A percentile compares a stretch with the other conserved stretches of the same genome.
phyloP scores from a whole-genome alignment of 2,329 filamentous ascomycete genomes.

The Botrytis hyacinthi region DNA sequence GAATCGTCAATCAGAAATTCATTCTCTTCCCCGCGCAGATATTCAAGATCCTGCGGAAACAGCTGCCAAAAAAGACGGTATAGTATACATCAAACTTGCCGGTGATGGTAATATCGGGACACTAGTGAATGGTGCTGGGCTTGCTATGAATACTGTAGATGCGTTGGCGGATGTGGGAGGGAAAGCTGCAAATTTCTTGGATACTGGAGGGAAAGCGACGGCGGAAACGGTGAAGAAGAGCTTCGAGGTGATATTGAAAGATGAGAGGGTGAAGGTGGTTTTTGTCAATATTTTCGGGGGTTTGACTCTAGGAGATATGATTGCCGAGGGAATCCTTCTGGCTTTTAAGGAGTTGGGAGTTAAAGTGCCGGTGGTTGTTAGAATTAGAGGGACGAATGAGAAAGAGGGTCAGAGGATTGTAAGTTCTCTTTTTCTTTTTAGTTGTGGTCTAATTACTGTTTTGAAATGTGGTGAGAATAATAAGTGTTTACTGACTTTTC shows the following conservation, averaged over 20 bases:
- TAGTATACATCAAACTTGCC: slow-evolving; percentile 70
- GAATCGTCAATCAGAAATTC: slow-evolving; percentile 60
- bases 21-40: slow-evolving; percentile 52
- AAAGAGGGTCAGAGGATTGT: slow-evolving; percentile 64
- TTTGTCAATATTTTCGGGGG: slow-evolving; percentile 73
- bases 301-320: slow-evolving; percentile 67
- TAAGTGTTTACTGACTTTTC: not conserved
- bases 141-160: slow-evolving; percentile 90
- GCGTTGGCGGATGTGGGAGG: slow-evolving; percentile 68
- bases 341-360: slow-evolving; percentile 69
- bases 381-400: slow-evolving; percentile 74
- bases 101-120: slow-evolving; percentile 69
- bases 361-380: slow-evolving; percentile 71
- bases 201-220: slow-evolving; percentile 87
- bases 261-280: slow-evolving; percentile 68
- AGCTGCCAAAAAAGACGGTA: slow-evolving; percentile 66
- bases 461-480: not conserved
- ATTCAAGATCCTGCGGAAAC: slow-evolving; percentile 55
- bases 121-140: slow-evolving; percentile 82
- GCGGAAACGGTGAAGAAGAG: slow-evolving; percentile 74
- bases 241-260: slow-evolving; percentile 70
- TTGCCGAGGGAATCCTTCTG: slow-evolving; percentile 69
- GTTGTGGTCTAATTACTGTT: not conserved
- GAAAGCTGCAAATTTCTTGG: slow-evolving; percentile 76
- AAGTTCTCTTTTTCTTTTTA: slow-evolving; percentile 30